A percentile compares a stretch with the other conserved stretches of the same genome.
Evolutionary conservation across 495 filamentous ascomycete genomes (phyloP).

Genomic region (Cercophora sp.): DNA sequence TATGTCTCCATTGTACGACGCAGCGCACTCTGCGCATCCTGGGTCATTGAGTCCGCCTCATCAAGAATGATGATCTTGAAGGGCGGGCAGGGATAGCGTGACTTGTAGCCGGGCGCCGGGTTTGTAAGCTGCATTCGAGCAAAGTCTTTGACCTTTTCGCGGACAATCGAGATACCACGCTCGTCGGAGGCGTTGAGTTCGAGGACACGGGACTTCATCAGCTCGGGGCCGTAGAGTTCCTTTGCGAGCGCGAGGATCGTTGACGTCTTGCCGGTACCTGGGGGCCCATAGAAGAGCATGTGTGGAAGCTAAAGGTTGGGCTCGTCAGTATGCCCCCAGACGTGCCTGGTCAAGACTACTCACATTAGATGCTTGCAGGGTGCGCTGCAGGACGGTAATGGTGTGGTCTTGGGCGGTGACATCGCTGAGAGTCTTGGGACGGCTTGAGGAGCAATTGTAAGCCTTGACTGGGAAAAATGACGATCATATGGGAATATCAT

Average conservation of each 20-base stretch:
- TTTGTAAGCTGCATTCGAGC: constrained; percentile 90
- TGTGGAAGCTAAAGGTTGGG: constrained; percentile 87
- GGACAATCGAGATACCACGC: constrained; percentile 92
- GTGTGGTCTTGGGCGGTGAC: constrained; percentile 98
- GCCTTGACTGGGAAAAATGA: neutral
- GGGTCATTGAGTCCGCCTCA: constrained; percentile 98
- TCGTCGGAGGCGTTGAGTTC: constrained; percentile 99
- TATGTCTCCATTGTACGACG: constrained; percentile 97
- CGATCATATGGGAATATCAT: constrained; percentile 25
- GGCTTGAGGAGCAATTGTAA: constrained; percentile 50
- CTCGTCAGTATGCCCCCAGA: no score
- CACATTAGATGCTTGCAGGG: constrained; percentile 90
- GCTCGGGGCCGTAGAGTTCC: constrained; percentile 92
- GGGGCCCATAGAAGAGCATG: constrained; percentile 99
- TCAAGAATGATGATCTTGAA: constrained; percentile 99
- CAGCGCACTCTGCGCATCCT: constrained; percentile 91
- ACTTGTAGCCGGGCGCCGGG: constrained; percentile 61
- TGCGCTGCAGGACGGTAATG: constrained; percentile 84
- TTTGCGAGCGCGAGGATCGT: constrained; percentile 94
- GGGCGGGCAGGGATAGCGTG: constrained; percentile 85
- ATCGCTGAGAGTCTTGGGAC: constrained; percentile 88
- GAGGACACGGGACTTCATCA: constrained; percentile 89
- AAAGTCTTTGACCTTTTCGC: constrained; percentile 98
- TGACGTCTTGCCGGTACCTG: constrained; percentile 97
- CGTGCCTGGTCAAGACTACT: no score